Evolutionary conservation across 2,329 filamentous ascomycete species (phyloP).

Genomic region (Fusarium sp.): DNA sequence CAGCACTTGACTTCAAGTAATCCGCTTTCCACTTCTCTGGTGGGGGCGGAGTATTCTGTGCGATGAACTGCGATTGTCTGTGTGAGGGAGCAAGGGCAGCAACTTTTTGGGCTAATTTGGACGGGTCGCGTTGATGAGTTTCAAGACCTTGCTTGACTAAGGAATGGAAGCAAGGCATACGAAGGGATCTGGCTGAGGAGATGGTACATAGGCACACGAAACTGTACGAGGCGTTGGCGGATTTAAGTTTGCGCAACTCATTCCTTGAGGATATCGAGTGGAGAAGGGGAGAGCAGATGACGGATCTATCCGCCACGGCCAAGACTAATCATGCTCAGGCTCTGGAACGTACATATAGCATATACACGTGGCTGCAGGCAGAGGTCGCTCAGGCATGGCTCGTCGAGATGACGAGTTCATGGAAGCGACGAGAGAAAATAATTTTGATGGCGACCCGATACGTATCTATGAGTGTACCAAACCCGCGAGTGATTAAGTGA

Average conservation of each 20-base stretch:
- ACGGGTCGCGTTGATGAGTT: slow-evolving; percentile 15
- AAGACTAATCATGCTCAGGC: slow-evolving; percentile 42
- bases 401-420: slow-evolving; percentile 15
- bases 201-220: slow-evolving; percentile 43
- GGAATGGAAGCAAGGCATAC: slow-evolving; percentile 36
- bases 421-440: slow-evolving; percentile 30
- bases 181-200: slow-evolving; percentile 46
- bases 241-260: slow-evolving; percentile 31
- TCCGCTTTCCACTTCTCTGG: slow-evolving; percentile 7
- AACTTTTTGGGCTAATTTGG: slow-evolving; percentile 26
- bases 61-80: slow-evolving; percentile 15
- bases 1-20: slow-evolving; percentile 1
- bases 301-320: slow-evolving; percentile 39
- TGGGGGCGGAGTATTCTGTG: slow-evolving; percentile 15
- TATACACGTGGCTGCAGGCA: slow-evolving; percentile 43
- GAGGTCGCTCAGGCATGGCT: slow-evolving; percentile 29
- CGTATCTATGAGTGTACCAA: not conserved
- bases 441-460: slow-evolving; percentile 26
- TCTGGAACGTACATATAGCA: slow-evolving; percentile 43
- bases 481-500: not conserved
- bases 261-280: slow-evolving; percentile 20
- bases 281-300: slow-evolving; percentile 28
- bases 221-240: slow-evolving; percentile 44
- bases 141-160: slow-evolving; percentile 15
- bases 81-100: slow-evolving; percentile 1